These are phyloP conservation scores for Flaveria sonorensis DNA, from an alignment of 129 eudicot species.

Conservation along the genomic window DNA sequence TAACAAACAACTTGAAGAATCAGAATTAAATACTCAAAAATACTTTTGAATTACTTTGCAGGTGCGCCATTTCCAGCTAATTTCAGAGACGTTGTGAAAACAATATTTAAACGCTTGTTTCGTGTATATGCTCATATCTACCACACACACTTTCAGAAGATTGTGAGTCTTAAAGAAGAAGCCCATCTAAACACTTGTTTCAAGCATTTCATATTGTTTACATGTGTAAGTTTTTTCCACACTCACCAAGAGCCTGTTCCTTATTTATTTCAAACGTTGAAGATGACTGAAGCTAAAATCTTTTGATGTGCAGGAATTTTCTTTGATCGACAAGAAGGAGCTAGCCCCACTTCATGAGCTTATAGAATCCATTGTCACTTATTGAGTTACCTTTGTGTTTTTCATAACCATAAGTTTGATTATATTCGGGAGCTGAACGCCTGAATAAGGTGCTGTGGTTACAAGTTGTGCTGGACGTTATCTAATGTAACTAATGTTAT, in stretches of 20 bases:
- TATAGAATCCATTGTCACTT: constrained; percentile 79
- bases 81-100: constrained; percentile 94
- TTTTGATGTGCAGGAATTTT: constrained; percentile 68
- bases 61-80: constrained; percentile 90
- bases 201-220: constrained; percentile 92
- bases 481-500: constrained; percentile 28
- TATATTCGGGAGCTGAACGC: constrained; percentile 23
- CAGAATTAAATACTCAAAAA: neutral
- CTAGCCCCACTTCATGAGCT: constrained; percentile 98
- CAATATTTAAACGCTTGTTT: constrained; percentile 84
- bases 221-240: constrained; percentile 67
- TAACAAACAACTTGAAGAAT: neutral
- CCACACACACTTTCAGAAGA: constrained; percentile 95
- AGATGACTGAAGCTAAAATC: neutral
- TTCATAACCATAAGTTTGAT: constrained; percentile 2
- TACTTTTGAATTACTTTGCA: constrained; percentile 30
- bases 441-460: constrained; percentile 37
- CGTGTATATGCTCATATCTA: constrained; percentile 98
- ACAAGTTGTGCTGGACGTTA: constrained; percentile 26
- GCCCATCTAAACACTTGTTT: constrained; percentile 96
- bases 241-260: neutral
- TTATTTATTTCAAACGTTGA: neutral
- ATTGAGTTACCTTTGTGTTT: constrained; percentile 40
- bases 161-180: constrained; percentile 89
- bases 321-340: constrained; percentile 91